phyloP scores from a whole-genome alignment of 2,329 filamentous ascomycete genomes.

The Talaromyces piceae region DNA sequence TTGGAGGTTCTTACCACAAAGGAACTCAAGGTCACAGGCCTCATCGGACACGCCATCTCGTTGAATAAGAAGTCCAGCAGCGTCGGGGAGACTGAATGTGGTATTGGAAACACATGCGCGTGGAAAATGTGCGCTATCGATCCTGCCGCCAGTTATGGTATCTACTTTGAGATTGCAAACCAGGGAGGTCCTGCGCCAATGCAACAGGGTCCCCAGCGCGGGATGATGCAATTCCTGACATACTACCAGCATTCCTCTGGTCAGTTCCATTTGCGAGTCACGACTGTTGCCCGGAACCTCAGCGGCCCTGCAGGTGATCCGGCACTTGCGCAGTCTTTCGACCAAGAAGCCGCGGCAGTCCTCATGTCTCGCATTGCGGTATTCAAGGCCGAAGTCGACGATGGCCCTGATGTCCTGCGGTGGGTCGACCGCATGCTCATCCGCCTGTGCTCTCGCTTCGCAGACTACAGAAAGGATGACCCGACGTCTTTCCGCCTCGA shows the following conservation, averaged over 20 bases:
- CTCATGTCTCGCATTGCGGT: conserved; percentile 99
- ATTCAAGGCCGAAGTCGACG: conserved; percentile 97
- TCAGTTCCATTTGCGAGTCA: conserved; percentile 92
- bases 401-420: conserved; percentile 93
- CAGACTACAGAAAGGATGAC: conserved; percentile 96
- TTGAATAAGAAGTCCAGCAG: conserved; percentile 97
- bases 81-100: conserved; percentile 95
- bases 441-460: conserved; percentile 88
- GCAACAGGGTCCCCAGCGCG: conserved; percentile 80
- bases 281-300: conserved; percentile 82
- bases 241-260: conserved; percentile 98
- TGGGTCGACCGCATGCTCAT: conserved; percentile 99
- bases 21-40: conserved; percentile 92
- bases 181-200: conserved; percentile 81
- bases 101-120: conserved; percentile 95
- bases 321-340: conserved; percentile 91
- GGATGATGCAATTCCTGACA: conserved; percentile 95
- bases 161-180: conserved; percentile 96
- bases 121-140: conserved; percentile 99
- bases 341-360: conserved; percentile 94
- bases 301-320: conserved; percentile 92
- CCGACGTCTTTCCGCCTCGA: conserved; percentile 93
- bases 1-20: conserved; percentile 95
- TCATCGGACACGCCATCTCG: conserved; percentile 94
- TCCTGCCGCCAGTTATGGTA: conserved; percentile 82